Base-by-base conservation (phyloP, 371 early-diverging fungal genomes). In the Rhizopus sp. region DNA sequence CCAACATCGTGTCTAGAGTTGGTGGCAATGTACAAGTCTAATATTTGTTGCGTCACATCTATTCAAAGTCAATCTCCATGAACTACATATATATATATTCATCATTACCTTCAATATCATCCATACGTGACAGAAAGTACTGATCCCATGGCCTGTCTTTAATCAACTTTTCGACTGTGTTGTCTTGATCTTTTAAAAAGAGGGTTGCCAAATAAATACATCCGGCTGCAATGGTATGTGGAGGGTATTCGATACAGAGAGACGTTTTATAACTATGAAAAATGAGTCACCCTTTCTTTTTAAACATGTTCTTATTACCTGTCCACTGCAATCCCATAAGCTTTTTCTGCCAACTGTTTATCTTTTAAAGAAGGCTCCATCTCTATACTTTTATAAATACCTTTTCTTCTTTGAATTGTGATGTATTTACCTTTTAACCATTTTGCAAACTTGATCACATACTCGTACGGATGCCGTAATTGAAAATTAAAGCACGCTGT, bases 401-500 rank as follows among this genome's bases (percentile, higher is more conserved):
- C 52, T 29, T 46, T 31, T 29, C 47, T 46, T 10, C 37, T 4
- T 32, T 9, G 10, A 6, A 35, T 23, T 54, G 35, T 39, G 10
- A 13, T 29, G 10, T n/a, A 54, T 29, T 61, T 75, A 83, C 84
- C 82, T 66, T 81, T 62, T 51, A 85, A 66, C 58, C 73, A 65
- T 55, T 81, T 85, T 30, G 77, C 80, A 72, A 88, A 85, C 59
- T 86, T 85, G 49, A 85, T 67, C 1, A 86, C 58, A 44, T 81
- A 84, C 56, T 78, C 78, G 59, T 81, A 83, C 0, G 88, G 85
- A 53, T 84, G 87, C 32, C 69, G 69, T 23, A 85, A 66, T 50
- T 83, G 80, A 57, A 88, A 88, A 54, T 86, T 81, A 57, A 86
- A 88, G 53, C 86, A 81, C 5, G 85, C 64, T 13, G 83, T 80